Evolutionary conservation across 2,329 filamentous ascomycete species (phyloP), one percentile per base, ranked within the genome.

Genomic region (Stenocarpella maydis): DNA sequence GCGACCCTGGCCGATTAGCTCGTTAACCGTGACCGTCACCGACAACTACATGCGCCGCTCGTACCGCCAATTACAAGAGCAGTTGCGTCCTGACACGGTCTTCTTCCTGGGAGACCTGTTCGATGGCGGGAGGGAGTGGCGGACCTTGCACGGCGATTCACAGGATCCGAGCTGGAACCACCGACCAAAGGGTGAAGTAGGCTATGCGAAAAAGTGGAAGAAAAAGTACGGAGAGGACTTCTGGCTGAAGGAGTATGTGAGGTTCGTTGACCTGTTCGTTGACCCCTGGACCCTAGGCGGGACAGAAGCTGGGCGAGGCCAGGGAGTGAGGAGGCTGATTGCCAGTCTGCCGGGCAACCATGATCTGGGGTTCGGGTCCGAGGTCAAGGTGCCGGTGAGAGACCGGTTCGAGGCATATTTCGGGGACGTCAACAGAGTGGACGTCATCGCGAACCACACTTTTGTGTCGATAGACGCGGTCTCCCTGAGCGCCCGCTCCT

Each of bases 61-160:
- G 10, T 98, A 97, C 78, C 87, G 85, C n/a, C 87, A 91, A 65
- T 86, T 98, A 69, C 94, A 97, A 76, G 82, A 86, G 21, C 82
- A 88, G 21, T 84, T 98, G 17, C 87, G 88, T n/a, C 96, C 96
- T 0, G 94, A 98, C 77, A 95, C 92, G 19, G 84, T 97, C 1
- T 88, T 98, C 77, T 98, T 99, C 77, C 84, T 99, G 0, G 96
- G 96, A 9, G 96, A 99, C 77, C 83, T 99, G 0, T 98, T 99
- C 76, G 96, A 99, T 77, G 96, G 96, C 4, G 96, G 96, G 10
- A 88, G 96, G 74, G 96, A 99, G 83, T 99, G 96, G 96, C 92
- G 91, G 74, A 95, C 95, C 15, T 82, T 80, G 2, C 84, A 84
- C 28, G 91, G 88, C 52, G 79, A 85, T 54, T 89, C 88, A 65